Evolutionary conservation across 768 basidiomycete genomes (phyloP).

Genomic region (Lepiota venenata): DNA sequence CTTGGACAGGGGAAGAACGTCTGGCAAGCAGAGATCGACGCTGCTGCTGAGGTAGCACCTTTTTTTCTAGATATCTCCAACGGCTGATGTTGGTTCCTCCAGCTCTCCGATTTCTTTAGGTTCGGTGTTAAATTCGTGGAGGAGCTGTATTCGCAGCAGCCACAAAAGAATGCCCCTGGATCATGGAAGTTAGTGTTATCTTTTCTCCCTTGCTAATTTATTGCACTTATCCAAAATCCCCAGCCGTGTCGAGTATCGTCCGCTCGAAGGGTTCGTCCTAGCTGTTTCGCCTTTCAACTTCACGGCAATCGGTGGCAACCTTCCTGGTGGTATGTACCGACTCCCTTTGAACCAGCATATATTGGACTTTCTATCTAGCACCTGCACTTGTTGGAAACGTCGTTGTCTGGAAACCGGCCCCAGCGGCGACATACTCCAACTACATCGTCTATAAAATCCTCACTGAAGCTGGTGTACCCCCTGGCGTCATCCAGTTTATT

Average conservation of each 20-base stretch:
- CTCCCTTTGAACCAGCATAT: constrained; percentile 2
- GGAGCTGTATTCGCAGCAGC: constrained; percentile 90
- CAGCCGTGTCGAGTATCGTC: constrained; percentile 93
- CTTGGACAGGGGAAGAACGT: constrained; percentile 98
- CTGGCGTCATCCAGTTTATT: constrained; percentile 95
- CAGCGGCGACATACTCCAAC: constrained; percentile 92
- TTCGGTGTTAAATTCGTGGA: constrained; percentile 98
- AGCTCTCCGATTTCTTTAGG: constrained; percentile 91
- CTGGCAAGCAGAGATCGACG: constrained; percentile 99
- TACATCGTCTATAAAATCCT: constrained; percentile 91
- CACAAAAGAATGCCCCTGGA: constrained; percentile 78
- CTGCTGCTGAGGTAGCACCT: constrained; percentile 84
- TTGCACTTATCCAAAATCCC: not conserved
- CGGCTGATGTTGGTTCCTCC: constrained; percentile 1
- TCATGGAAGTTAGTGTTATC: constrained; percentile 83
- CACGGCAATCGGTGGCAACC: constrained; percentile 97
- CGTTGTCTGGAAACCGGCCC: constrained; percentile 96
- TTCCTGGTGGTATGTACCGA: constrained; percentile 56
- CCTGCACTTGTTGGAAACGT: constrained; percentile 96
- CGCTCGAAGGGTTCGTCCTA: constrained; percentile 97
- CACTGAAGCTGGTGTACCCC: constrained; percentile 89
- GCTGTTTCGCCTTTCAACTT: constrained; percentile 99
- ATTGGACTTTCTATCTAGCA: constrained; percentile 34
- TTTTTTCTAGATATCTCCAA: not conserved
- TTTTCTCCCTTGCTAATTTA: not conserved